Evolutionary conservation across 2,329 filamentous ascomycete species (phyloP), one percentile per base, ranked within the genome.

Genomic region (Monosporascus sp.): DNA sequence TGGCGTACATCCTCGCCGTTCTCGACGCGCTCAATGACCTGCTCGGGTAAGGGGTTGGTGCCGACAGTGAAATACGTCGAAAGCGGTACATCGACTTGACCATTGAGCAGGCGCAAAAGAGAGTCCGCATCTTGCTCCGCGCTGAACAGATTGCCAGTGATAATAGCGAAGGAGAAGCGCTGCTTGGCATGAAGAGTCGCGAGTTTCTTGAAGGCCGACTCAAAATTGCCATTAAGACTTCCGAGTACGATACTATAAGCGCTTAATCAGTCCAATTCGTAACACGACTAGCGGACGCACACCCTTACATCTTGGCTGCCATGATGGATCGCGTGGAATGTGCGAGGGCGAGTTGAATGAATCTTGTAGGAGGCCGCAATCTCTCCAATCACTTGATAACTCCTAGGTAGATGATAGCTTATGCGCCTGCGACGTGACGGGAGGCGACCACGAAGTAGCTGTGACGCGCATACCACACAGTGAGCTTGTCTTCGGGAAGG

Each of bases 41-140:
- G 73, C 3, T 77, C 70, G 0, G 94, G 94, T 6, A 99, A 77
- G n/a, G 86, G 74, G 47, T 78, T 78, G 38, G 77, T 85, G 60
- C 89, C 91, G 55, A 96, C 78, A 3, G 89, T 90, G 68, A 97
- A 99, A 73, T 99, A 99, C 8, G 88, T 95, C 1, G 92, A 86
- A 1, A 97, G 74, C 3, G 92, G 86, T 5, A 97, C 77, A 22
- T 77, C 67, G 50, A 96, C 85, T 11, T 81, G 77, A n/a, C 91
- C 91, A 26, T 81, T 72, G 1, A 97, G 72, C 3, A 99, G 79
- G 9, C 81, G 78, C 11, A 77, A 73, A 5, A 94, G 72, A 9
- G 72, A 68, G 14, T 82, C 77, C 41, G 85, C 77, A 50, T 88
- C 80, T 46, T 85, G 78, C 1, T 76, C 72, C 44, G 79, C 72